Base-by-base conservation (phyloP, 1,284 basidiomycete species). In the Pseudozyma tsukubaensis region DNA sequence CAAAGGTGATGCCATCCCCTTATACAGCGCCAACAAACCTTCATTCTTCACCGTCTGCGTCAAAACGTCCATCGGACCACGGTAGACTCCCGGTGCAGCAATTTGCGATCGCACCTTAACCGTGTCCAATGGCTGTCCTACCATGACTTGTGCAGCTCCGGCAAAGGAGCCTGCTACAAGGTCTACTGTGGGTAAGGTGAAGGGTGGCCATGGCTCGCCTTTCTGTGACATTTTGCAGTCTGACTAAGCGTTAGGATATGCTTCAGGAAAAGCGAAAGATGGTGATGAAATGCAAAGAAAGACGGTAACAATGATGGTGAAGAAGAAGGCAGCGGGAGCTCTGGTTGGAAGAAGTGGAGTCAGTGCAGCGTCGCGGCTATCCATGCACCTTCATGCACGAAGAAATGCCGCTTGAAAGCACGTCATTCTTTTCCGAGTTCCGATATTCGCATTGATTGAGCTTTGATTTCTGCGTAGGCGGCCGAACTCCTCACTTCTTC, bases 1-100 rank as follows among this genome's bases (percentile, higher is more conserved):
- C 10, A 99, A 87, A 0, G 96, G 96, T 50, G 92, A 94, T 0
- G 91, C 88, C 93, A 94, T 95, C 43, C 94, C 78, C 36, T 79
- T 80, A 51, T 78, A 80, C 36, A 80, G 48, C 1, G 74, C 78
- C 12, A 77, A 44, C 0, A 75, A 4, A 13, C 78, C 78, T 58
- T 80, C 78, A 6, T 55, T 48, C 0, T 49, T 14, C 0, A 80
- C 37, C 3, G 78, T 80, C 1, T 58, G 58, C 4, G 53, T 50
- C 2, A 78, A 59, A 0, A 80, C 70, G 37, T 80, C 74, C 60
- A 73, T 72, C 12, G 77, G 76, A 13, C 77, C 77, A 9, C 47
- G 61, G 36, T 77, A 80, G n/a, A 52, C 47, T 0, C 71, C 77
- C 0, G 50, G 58, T 13, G 75, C 39, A 1, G 78, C 70, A 12